Evolutionary conservation across 495 filamentous ascomycete species (phyloP).

Genomic region (Saxophila tyrrhenica): DNA sequence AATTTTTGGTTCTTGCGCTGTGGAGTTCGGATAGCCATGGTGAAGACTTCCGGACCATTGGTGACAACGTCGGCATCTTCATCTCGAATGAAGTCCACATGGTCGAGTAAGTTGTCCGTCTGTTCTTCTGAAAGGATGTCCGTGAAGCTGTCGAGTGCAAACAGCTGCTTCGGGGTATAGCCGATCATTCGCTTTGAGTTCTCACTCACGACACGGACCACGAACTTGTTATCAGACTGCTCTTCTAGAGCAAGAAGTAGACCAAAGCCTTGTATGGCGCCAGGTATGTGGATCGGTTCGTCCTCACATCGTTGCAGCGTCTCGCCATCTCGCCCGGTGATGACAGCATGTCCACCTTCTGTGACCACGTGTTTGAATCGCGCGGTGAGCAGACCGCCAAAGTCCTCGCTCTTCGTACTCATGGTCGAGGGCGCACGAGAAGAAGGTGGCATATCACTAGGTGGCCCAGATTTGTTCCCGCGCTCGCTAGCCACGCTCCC

Average conservation of each 20-base stretch:
- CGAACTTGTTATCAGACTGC: constrained; percentile 51
- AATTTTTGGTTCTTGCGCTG: constrained; percentile 47
- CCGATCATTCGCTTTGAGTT: constrained; percentile 70
- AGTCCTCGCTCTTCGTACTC: constrained; percentile 16
- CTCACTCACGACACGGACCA: constrained; percentile 74
- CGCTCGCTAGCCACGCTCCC: constrained; percentile 11
- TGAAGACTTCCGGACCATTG: constrained; percentile 82
- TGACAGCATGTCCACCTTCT: constrained; percentile 71
- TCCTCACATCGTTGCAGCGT: constrained; percentile 74
- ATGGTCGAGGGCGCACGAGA: constrained; percentile 9
- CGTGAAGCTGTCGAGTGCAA: constrained; percentile 60
- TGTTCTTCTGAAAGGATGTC: constrained; percentile 77
- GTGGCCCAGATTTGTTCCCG: not conserved
- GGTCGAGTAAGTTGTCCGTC: constrained; percentile 67
- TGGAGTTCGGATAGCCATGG: constrained; percentile 53
- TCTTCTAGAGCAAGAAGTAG: constrained; percentile 67
- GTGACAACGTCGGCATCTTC: constrained; percentile 57
- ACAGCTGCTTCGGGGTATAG: constrained; percentile 67
- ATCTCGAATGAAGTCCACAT: constrained; percentile 76
- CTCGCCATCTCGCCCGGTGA: constrained; percentile 64
- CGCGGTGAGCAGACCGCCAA: constrained; percentile 43
- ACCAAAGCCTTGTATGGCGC: constrained; percentile 81
- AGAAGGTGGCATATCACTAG: constrained; percentile 9
- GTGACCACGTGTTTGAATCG: constrained; percentile 74
- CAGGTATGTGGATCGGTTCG: constrained; percentile 85